Evolutionary conservation across 1,284 basidiomycete genomes (phyloP).

Genomic region (Caloboletus firmus): DNA sequence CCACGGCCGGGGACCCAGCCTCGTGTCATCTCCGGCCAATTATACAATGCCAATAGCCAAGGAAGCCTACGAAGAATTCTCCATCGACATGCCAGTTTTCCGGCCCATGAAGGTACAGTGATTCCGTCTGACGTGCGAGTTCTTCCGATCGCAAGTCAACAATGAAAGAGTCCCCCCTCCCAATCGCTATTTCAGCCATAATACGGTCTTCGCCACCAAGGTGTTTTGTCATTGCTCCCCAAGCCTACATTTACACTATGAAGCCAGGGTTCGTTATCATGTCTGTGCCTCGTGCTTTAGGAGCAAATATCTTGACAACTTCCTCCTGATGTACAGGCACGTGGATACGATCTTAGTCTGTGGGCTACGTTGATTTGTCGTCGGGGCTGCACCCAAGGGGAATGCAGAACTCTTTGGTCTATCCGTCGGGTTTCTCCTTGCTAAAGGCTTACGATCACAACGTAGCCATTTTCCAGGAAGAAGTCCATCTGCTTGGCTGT

Average conservation of each 20-base stretch:
- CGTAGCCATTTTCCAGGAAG: slow-evolving; percentile 55
- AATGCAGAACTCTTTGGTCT: slow-evolving; percentile 52
- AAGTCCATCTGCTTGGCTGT: slow-evolving; percentile 50
- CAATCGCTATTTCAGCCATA: slow-evolving; percentile 2
- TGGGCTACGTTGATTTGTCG: slow-evolving; percentile 52
- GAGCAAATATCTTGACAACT: slow-evolving; percentile 49
- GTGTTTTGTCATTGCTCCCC: slow-evolving; percentile 1
- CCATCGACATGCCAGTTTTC: slow-evolving; percentile 11
- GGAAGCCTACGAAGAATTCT: slow-evolving; percentile 4
- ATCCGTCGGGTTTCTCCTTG: slow-evolving; percentile 45
- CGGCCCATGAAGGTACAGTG: background rate
- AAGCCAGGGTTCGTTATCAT: background rate
- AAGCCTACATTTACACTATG: background rate
- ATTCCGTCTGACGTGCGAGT: slow-evolving; percentile 2
- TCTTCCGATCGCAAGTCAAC: slow-evolving; percentile 6
- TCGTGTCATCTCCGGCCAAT: background rate
- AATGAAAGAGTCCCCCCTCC: slow-evolving; percentile 6
- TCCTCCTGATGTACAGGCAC: slow-evolving; percentile 48
- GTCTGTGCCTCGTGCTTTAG: slow-evolving; percentile 39
- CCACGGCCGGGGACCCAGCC: background rate
- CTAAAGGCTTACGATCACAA: slow-evolving; percentile 56
- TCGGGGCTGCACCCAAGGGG: slow-evolving; percentile 53
- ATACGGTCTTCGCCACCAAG: slow-evolving; percentile 7
- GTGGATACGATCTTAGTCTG: slow-evolving; percentile 49
- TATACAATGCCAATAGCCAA: background rate